A percentile compares a stretch with the other conserved stretches of the same genome.
Conservation (phyloP, 2,329 filamentous ascomycete genomes). For the Colletotrichum theobromicola region DNA sequence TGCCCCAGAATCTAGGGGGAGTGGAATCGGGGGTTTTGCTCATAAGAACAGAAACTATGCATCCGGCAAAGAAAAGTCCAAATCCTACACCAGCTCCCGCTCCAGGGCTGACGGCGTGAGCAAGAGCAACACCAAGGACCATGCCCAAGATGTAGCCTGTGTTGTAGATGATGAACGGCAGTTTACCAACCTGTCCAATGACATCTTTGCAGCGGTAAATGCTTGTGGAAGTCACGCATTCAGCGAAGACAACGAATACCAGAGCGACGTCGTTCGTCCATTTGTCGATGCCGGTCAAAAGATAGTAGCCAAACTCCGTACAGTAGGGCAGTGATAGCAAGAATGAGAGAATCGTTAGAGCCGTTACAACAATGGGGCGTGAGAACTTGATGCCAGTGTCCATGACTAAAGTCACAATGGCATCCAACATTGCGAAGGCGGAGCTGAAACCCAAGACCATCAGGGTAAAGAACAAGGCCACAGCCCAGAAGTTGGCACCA, state of each 20-base stretch:
- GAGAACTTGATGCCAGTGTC: conserved; percentile 55
- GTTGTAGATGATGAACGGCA: conserved; percentile 51
- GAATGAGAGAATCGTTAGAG: conserved; percentile 53
- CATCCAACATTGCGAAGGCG: conserved; percentile 65
- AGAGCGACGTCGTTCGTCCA: conserved; percentile 62
- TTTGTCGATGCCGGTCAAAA: conserved; percentile 58
- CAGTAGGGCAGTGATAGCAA: conserved; percentile 61
- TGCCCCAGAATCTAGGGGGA: conserved; percentile 47
- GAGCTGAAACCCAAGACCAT: conserved; percentile 64
- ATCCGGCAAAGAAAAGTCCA: conserved; percentile 52
- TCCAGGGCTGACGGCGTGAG: conserved; percentile 48
- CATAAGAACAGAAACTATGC: conserved; percentile 42
- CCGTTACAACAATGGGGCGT: conserved; percentile 54
- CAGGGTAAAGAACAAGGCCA: conserved; percentile 63
- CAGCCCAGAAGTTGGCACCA: conserved; percentile 61
- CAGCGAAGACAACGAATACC: conserved; percentile 58
- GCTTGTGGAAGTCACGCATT: conserved; percentile 57
- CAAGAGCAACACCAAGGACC: conserved; percentile 54
- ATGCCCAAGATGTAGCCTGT: conserved; percentile 58
- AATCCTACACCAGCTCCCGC: conserved; percentile 57
- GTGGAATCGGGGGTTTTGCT: conserved; percentile 44
- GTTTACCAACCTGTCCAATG: conserved; percentile 46
- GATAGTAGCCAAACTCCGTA: conserved; percentile 61
- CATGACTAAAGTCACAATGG: conserved; percentile 57
- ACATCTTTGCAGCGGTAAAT: conserved; percentile 58